Evolutionary conservation across 352 stramenopile genomes (phyloP).

Genomic region (Aphanomyces stellatus): DNA sequence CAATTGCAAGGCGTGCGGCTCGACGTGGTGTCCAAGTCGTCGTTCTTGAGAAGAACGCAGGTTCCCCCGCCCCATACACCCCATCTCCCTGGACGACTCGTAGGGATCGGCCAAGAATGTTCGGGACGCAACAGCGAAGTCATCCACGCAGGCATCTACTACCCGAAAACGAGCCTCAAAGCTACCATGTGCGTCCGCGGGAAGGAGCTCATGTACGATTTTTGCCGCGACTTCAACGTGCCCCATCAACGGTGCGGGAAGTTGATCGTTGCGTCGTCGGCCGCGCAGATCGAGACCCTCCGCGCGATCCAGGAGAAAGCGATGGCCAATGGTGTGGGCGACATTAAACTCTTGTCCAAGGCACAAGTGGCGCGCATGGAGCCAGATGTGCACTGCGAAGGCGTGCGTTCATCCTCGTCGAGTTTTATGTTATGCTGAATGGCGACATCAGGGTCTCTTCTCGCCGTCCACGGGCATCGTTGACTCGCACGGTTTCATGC

Average conservation of each 20-base stretch:
- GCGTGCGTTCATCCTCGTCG: conserved; percentile 22
- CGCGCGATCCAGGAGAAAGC: conserved; percentile 30
- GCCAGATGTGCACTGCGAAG: conserved; percentile 42
- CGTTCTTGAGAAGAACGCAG: conserved; percentile 76
- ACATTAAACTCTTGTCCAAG: conserved; percentile 42
- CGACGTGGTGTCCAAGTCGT: conserved; percentile 60
- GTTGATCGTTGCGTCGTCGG: conserved; percentile 84
- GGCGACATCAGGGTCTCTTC: conserved; percentile 52
- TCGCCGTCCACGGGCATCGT: conserved; percentile 95
- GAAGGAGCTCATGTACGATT: conserved; percentile 84
- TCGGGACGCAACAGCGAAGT: conserved; percentile 93
- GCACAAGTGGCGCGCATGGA: conserved; percentile 39
- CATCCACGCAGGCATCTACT: conserved; percentile 95
- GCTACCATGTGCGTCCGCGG: conserved; percentile 87
- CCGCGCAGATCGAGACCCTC: conserved; percentile 45
- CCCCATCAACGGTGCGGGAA: conserved; percentile 88
- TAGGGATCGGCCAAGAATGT: conserved; percentile 75
- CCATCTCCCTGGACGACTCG: not conserved
- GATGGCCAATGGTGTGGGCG: conserved; percentile 43
- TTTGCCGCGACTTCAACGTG: conserved; percentile 81
- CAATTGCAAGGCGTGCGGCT: conserved; percentile 47
- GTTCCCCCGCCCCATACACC: not conserved
- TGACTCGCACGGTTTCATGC: conserved; percentile 89
- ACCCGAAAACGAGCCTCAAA: conserved; percentile 83
- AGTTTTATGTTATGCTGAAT: not conserved